Conservation (phyloP, 169 alveolate species). For the Babesia microti region DNA sequence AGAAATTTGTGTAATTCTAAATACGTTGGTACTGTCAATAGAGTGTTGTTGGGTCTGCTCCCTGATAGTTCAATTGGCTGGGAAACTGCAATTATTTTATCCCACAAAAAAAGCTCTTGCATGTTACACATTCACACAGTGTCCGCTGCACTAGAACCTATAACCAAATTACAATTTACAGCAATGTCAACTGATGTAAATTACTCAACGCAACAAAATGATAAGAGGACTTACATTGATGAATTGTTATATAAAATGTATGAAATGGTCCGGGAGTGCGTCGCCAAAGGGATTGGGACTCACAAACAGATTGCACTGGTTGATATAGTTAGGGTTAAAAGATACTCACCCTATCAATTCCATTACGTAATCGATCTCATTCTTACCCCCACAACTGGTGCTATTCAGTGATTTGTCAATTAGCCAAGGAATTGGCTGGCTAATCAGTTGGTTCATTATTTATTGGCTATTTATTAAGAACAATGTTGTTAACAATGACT, state of each 20-base stretch:
- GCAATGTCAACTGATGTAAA: slow-evolving; percentile 2
- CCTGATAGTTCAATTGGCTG: slow-evolving; percentile 54
- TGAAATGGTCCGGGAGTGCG: slow-evolving; percentile 1
- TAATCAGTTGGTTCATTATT: too few species aligned
- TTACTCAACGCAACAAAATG: slow-evolving; percentile 1
- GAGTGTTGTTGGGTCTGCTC: slow-evolving; percentile 50
- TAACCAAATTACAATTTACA: not conserved
- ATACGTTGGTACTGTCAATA: slow-evolving; percentile 37
- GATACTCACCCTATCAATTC: slow-evolving; percentile 11
- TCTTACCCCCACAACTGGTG: too few species aligned
- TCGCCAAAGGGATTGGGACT: not conserved
- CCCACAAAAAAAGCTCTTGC: slow-evolving; percentile 46
- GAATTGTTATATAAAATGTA: not conserved
- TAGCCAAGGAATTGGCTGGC: too few species aligned
- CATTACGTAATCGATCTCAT: slow-evolving; percentile 13
- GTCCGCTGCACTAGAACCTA: not conserved
- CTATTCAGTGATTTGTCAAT: too few species aligned
- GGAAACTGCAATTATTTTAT: slow-evolving; percentile 46
- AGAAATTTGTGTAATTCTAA: slow-evolving; percentile 12
- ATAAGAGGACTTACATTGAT: not conserved
- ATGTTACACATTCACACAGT: slow-evolving; percentile 54
- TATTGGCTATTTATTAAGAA: too few species aligned
- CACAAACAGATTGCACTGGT: slow-evolving; percentile 2
- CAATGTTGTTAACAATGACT: too few species aligned
- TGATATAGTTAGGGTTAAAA: slow-evolving; percentile 5